phyloP scores from a whole-genome alignment of 805 yeast genomes.

The Starmerella khaoyaiensis region DNA sequence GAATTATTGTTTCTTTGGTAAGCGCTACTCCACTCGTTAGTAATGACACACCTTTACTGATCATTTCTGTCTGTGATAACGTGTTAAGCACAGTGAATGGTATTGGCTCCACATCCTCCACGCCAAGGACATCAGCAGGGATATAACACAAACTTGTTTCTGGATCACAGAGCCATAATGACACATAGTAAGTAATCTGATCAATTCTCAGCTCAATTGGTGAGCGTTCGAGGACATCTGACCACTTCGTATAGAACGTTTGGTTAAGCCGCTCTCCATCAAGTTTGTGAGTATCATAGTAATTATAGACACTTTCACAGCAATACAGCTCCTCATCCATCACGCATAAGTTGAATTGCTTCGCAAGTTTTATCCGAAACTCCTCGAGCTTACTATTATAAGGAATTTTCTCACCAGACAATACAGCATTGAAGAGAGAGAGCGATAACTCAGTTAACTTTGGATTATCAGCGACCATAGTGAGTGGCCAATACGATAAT shows the following conservation, averaged over 20 bases:
- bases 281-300: too few relatives aligned
- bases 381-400: too few relatives aligned
- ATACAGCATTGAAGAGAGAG: too few relatives aligned
- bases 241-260: slow-evolving; percentile 1
- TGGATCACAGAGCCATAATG: not conserved
- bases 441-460: too few relatives aligned
- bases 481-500: too few relatives aligned
- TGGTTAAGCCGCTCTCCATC: not conserved
- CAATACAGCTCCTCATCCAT: too few relatives aligned
- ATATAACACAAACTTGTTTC: not conserved
- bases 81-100: not conserved
- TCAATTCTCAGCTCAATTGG: not conserved
- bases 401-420: too few relatives aligned
- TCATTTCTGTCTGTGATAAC: not conserved
- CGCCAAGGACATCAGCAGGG: not conserved
- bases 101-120: not conserved
- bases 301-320: too few relatives aligned
- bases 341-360: too few relatives aligned
- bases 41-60: not conserved
- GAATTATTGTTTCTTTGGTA: not conserved
- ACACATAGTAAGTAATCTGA: not conserved
- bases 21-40: not conserved
- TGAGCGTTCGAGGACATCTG: not conserved
- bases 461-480: too few relatives aligned
- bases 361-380: too few relatives aligned